Evolutionary conservation across 2,329 filamentous ascomycete genomes (phyloP).

Genomic region (Pseudopithomyces maydicus): DNA sequence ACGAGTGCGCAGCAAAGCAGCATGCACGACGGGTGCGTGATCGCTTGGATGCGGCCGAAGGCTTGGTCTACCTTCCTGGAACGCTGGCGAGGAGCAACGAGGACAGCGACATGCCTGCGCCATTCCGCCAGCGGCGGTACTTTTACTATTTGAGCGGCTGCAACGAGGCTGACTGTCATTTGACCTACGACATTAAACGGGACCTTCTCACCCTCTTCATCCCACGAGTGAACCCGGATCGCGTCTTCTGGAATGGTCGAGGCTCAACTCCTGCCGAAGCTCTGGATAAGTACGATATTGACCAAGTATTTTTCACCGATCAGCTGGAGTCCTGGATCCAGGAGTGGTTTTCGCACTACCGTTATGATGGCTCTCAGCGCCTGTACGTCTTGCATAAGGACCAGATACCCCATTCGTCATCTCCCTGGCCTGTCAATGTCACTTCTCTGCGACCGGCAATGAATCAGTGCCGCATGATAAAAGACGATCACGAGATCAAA

Average conservation of each 20-base stretch:
- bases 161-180: slow-evolving; percentile 59
- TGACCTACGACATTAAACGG: slow-evolving; percentile 62
- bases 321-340: slow-evolving; percentile 36
- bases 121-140: slow-evolving; percentile 65
- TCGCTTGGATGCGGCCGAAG: slow-evolving; percentile 38
- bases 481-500: slow-evolving; percentile 81
- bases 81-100: slow-evolving; percentile 56
- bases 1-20: slow-evolving; percentile 40
- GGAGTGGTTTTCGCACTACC: slow-evolving; percentile 33
- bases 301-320: slow-evolving; percentile 66
- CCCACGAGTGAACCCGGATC: slow-evolving; percentile 67
- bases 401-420: slow-evolving; percentile 20
- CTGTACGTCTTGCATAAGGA: slow-evolving; percentile 44
- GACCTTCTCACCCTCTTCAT: slow-evolving; percentile 76
- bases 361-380: slow-evolving; percentile 16
- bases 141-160: slow-evolving; percentile 64
- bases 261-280: slow-evolving; percentile 67
- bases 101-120: slow-evolving; percentile 63
- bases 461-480: slow-evolving; percentile 78
- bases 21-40: slow-evolving; percentile 46
- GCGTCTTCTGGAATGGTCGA: slow-evolving; percentile 68
- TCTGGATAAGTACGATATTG: slow-evolving; percentile 67
- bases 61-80: slow-evolving; percentile 63
- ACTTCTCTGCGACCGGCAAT: slow-evolving; percentile 70
- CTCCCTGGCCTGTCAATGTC: slow-evolving; percentile 23